Conservation (phyloP, 768 basidiomycete species). For the Lactifluus hygrophoroides region DNA sequence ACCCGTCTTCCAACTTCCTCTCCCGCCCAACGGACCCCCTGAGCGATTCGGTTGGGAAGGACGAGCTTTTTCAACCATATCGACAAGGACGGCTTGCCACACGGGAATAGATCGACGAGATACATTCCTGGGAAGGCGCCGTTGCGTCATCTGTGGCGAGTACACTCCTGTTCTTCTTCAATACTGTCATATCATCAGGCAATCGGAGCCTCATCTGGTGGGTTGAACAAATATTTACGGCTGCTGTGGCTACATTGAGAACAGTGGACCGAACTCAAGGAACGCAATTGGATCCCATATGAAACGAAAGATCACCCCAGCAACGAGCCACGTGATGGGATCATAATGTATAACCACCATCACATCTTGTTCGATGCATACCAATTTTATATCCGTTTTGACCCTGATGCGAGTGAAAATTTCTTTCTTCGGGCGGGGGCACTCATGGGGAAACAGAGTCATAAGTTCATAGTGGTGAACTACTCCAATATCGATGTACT, state of each 20-base stretch:
- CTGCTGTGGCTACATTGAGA: not conserved
- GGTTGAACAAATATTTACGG: not conserved
- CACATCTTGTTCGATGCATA: slow-evolving; percentile 19
- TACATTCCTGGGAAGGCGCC: not conserved
- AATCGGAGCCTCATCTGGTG: not conserved
- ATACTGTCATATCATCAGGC: not conserved
- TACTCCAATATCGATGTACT: slow-evolving; percentile 19
- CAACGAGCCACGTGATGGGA: not conserved
- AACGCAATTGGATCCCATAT: not conserved
- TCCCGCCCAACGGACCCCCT: not conserved
- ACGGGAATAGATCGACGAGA: not conserved
- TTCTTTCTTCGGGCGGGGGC: not conserved
- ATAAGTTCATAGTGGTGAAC: slow-evolving; percentile 28
- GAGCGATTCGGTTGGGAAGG: not conserved
- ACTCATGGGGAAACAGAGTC: slow-evolving; percentile 4
- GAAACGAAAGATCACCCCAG: not conserved
- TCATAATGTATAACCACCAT: slow-evolving; percentile 9
- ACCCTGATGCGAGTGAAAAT: slow-evolving; percentile 22
- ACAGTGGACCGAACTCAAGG: not conserved
- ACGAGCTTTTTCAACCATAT: not conserved
- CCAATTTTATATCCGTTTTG: slow-evolving; percentile 25
- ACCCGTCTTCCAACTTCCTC: too few species aligned
- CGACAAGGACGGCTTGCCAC: not conserved
- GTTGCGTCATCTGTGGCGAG: slow-evolving; percentile 1
- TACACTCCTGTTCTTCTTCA: not conserved